Evolutionary conservation across 139 green algal genomes (phyloP), one percentile per base, ranked within the genome.

Genomic region (Ostreobium quekettii): DNA sequence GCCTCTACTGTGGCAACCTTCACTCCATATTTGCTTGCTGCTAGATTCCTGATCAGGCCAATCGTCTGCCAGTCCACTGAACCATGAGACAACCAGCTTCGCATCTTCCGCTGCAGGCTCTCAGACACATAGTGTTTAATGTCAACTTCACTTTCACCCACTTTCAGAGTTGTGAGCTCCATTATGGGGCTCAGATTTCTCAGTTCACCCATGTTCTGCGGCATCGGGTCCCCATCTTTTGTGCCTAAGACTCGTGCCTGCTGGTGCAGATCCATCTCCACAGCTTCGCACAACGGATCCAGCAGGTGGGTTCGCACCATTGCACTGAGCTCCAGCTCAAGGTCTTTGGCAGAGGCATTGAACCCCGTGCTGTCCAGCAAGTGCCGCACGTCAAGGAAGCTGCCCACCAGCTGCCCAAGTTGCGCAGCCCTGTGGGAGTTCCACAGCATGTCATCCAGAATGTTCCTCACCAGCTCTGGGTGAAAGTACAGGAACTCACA

Each of bases 401-500:
- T 38, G 35, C 53, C 53, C 37, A 68, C 36, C 8, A 68, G n/a
- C 49, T 68, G 36, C 11, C 37, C 37, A 5, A 68, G n/a, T 37
- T 68, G 49, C 4, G 5, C 53, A 4, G 61, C 61, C 61, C 53
- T 38, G 11, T 68, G 37, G 11, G 61, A 38, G 35, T 68, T 36
- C 22, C 35, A 28, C 35, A 68, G n/a, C 6, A 68, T 5, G 5
- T 57, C 7, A n/a, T 68, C 37, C 49, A 68, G 53, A 33, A 38
- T 38, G 42, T 68, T 68, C 31, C 61, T 15, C 36, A 68, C 53
- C 24, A 68, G n/a, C 36, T 68, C 61, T 4, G 61, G 61, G 35
- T 68, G 61, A 56, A 68, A 68, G 36, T 68, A 68, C 30, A 68
- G 61, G n/a, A 56, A 68, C 8, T 68, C 61, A 56, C 61, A 68